These are phyloP conservation scores for Diaporthe ilicicola DNA, from an alignment of 2,329 filamentous ascomycete species.

Conservation along the genomic window DNA sequence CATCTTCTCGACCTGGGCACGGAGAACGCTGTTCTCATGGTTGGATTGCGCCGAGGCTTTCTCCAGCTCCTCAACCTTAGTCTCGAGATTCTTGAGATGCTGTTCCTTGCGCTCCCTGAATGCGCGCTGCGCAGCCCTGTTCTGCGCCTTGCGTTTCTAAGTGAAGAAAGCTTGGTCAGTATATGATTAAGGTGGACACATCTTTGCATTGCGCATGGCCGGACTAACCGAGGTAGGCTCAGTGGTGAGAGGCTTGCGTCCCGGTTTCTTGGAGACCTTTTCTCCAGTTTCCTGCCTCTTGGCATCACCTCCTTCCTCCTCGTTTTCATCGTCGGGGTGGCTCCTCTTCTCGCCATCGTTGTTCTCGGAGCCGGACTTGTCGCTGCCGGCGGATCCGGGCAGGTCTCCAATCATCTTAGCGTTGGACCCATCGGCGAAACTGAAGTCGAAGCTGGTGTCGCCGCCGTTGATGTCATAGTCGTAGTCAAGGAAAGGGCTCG, in stretches of 20 bases:
- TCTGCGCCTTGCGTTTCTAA: constrained; percentile 95
- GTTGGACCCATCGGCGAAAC: constrained; percentile 62
- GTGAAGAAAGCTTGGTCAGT: constrained; percentile 37
- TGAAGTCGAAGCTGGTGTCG: constrained; percentile 80
- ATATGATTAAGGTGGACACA: constrained; percentile 1
- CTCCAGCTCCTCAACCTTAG: constrained; percentile 77
- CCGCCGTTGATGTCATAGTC: constrained; percentile 77
- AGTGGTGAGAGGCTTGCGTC: constrained; percentile 92
- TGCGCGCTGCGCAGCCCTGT: constrained; percentile 88
- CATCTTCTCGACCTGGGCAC: constrained; percentile 88
- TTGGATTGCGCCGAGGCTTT: constrained; percentile 84
- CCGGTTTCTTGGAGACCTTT: constrained; percentile 93
- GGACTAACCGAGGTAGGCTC: constrained; percentile 91
- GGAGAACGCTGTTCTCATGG: constrained; percentile 84
- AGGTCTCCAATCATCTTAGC: constrained; percentile 80
- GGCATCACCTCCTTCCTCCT: constrained; percentile 62
- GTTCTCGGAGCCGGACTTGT: constrained; percentile 63
- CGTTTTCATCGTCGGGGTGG: constrained; percentile 75
- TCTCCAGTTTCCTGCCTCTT: constrained; percentile 86
- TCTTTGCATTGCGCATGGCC: constrained; percentile 17
- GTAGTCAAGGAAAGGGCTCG: constrained; percentile 86
- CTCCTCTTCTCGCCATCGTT: constrained; percentile 75
- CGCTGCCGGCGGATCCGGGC: constrained; percentile 57
- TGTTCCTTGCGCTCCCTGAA: constrained; percentile 96
- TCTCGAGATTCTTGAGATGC: constrained; percentile 86